Percentiles rank a stretch among this genome's conserved stretches.
Conservation (phyloP, 2,329 filamentous ascomycete genomes). For the Aspergillus tamarii region DNA sequence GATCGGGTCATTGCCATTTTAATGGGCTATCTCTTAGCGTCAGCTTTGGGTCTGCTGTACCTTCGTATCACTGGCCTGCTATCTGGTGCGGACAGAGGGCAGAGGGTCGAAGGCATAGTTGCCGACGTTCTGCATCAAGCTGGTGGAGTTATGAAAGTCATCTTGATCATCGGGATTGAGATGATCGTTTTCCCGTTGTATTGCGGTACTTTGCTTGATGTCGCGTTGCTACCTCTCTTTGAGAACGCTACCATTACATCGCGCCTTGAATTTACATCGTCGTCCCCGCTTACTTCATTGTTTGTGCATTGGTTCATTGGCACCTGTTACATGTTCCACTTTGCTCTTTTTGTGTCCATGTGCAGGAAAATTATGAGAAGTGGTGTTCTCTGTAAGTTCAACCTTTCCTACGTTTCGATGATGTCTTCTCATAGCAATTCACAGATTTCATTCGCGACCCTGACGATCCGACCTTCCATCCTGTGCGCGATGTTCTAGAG, state of each 20-base stretch:
- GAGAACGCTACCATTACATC: slow-evolving; percentile 76
- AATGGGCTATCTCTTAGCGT: slow-evolving; percentile 78
- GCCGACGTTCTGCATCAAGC: slow-evolving; percentile 88
- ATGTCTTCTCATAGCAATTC: slow-evolving; percentile 7
- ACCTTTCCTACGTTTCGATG: slow-evolving; percentile 10
- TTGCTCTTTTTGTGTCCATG: slow-evolving; percentile 97
- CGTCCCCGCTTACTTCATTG: slow-evolving; percentile 83
- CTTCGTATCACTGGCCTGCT: slow-evolving; percentile 73
- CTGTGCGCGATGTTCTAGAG: slow-evolving; percentile 93
- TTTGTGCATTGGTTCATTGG: slow-evolving; percentile 99
- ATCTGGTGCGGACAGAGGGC: slow-evolving; percentile 58
- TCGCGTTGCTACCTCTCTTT: slow-evolving; percentile 87
- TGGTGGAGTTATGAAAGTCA: slow-evolving; percentile 95
- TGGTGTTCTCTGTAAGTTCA: slow-evolving; percentile 79
- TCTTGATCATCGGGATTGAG: slow-evolving; percentile 97
- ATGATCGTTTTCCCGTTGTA: slow-evolving; percentile 98
- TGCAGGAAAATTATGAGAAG: slow-evolving; percentile 96
- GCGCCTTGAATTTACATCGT: slow-evolving; percentile 74
- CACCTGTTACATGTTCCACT: slow-evolving; percentile 99
- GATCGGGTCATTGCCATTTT: slow-evolving; percentile 74
- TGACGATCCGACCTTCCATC: slow-evolving; percentile 97
- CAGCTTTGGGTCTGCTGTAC: slow-evolving; percentile 75
- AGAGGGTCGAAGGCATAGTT: slow-evolving; percentile 68
- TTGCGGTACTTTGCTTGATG: slow-evolving; percentile 86
- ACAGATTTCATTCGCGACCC: slow-evolving; percentile 94